Evolutionary conservation across 169 alveolate genomes (phyloP).

Genomic region (Perkinsus olseni): DNA sequence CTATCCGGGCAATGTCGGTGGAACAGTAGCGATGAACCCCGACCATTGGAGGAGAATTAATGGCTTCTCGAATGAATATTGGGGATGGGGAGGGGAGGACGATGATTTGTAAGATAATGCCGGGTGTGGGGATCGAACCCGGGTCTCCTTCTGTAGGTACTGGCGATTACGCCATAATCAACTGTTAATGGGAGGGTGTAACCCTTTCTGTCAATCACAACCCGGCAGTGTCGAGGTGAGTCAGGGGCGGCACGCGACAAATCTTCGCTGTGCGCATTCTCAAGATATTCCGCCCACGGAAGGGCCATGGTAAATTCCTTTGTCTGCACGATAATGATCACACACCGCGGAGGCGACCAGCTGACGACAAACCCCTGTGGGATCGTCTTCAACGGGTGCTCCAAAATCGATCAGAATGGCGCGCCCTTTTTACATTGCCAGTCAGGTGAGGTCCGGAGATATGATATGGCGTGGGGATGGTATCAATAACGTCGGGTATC

Average conservation of each 20-base stretch:
- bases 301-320: background rate
- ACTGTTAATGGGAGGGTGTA: background rate
- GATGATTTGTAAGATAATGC: conserved; percentile 1
- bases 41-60: conserved; percentile 1
- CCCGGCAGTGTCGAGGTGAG: background rate
- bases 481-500: background rate
- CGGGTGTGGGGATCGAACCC: background rate
- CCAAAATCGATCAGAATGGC: background rate
- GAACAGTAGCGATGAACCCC: background rate
- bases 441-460: background rate
- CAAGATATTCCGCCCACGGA: background rate
- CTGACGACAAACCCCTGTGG: background rate
- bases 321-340: background rate
- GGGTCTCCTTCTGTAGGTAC: background rate
- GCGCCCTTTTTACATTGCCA: background rate
- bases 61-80: conserved; percentile 13
- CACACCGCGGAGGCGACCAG: background rate
- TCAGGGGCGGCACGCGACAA: background rate
- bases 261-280: background rate
- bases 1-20: background rate
- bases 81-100: conserved; percentile 16
- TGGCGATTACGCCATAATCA: background rate
- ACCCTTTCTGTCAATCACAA: background rate
- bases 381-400: background rate
- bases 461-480: background rate